A percentile compares a stretch with the other conserved stretches of the same genome.
Evolutionary conservation across 2,329 filamentous ascomycete genomes (phyloP).

Genomic region (Claviceps sp.): DNA sequence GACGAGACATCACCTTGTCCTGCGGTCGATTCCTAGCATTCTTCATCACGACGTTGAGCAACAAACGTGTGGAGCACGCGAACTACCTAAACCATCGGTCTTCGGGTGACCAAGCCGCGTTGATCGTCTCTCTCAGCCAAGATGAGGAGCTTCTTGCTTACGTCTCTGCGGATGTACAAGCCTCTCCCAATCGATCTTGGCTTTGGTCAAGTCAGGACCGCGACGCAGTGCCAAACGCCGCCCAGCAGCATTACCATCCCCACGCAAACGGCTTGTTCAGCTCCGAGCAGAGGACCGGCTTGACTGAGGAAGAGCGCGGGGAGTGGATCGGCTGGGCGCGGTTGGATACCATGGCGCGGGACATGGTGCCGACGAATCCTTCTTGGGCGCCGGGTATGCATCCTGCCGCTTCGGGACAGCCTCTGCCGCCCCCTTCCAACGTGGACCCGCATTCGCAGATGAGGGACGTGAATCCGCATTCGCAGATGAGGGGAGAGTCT

Average conservation of each 20-base stretch:
- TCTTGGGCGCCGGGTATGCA: conserved; percentile 20
- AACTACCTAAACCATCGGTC: conserved; percentile 22
- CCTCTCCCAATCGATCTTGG: conserved; percentile 65
- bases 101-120: conserved; percentile 17
- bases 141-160: conserved; percentile 88
- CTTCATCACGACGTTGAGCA: conserved; percentile 57
- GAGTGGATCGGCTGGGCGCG: conserved; percentile 75
- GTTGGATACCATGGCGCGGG: conserved; percentile 40
- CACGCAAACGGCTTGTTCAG: conserved; percentile 27
- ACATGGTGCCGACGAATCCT: conserved; percentile 16
- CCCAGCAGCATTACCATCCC: conserved; percentile 10
- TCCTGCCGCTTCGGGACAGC: conserved; percentile 10
- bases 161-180: conserved; percentile 75
- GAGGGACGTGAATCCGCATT: conserved; percentile 7
- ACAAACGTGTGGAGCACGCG: conserved; percentile 34
- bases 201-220: conserved; percentile 58
- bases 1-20: conserved; percentile 57
- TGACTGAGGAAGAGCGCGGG: conserved; percentile 42
- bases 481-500: conserved; percentile 23
- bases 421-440: conserved; percentile 12
- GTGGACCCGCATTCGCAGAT: conserved; percentile 12
- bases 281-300: conserved; percentile 33
- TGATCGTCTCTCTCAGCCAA: conserved; percentile 24
- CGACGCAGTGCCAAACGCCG: conserved; percentile 19
- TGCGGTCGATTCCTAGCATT: conserved; percentile 75